Conservation (phyloP, 345 rosid species). For the Linum lewisii region DNA sequence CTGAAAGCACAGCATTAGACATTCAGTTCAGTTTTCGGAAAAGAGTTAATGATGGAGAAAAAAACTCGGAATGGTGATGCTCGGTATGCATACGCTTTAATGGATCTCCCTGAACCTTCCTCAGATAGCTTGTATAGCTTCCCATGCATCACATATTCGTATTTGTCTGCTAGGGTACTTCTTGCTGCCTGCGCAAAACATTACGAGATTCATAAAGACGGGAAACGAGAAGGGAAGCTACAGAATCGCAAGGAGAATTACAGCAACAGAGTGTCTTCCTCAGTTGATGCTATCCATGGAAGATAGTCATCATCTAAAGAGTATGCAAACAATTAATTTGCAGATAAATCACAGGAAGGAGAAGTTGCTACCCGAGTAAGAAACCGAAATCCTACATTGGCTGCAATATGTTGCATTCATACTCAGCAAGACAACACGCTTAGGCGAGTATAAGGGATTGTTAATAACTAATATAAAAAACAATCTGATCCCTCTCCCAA, state of each 20-base stretch:
- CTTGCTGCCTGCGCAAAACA: slow-evolving; percentile 40
- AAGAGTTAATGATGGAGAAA: neutral
- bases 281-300: too few species aligned
- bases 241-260: neutral
- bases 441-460: too few species aligned
- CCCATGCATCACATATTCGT: slow-evolving; percentile 83
- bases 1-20: slow-evolving; percentile 22
- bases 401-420: too few species aligned
- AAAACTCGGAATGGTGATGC: neutral
- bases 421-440: too few species aligned
- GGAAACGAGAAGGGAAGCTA: neutral
- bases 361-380: too few species aligned
- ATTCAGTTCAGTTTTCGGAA: neutral
- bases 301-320: too few species aligned
- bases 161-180: slow-evolving; percentile 82
- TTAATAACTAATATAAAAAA: too few species aligned
- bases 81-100: slow-evolving; percentile 48
- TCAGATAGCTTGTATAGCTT: slow-evolving; percentile 80
- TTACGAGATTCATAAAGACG: neutral
- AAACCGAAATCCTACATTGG: too few species aligned
- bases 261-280: too few species aligned
- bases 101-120: slow-evolving; percentile 45
- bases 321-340: too few species aligned
- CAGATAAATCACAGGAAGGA: too few species aligned
- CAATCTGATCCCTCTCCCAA: too few species aligned